Evolutionary conservation across 805 yeast species (phyloP).

Genomic region (Metschnikowia shivogae): DNA sequence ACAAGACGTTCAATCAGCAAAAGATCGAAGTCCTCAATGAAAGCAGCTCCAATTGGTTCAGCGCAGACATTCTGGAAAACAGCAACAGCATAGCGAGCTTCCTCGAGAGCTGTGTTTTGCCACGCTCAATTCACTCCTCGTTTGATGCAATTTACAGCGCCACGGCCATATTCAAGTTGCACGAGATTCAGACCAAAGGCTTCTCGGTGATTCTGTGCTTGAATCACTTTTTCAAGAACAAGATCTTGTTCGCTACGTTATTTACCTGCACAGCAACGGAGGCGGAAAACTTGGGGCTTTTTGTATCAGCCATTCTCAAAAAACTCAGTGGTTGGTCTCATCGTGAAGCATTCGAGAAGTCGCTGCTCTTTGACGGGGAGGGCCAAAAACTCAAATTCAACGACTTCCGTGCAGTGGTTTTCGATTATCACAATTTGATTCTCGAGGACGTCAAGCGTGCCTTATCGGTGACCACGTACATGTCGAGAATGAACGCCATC

Average conservation of each 20-base stretch:
- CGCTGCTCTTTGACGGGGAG: background rate
- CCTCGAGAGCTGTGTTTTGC: slow-evolving; percentile 64
- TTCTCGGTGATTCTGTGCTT: slow-evolving; percentile 38
- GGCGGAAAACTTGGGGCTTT: slow-evolving; percentile 78
- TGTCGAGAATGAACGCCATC: slow-evolving; percentile 76
- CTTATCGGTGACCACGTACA: slow-evolving; percentile 55
- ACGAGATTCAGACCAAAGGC: slow-evolving; percentile 32
- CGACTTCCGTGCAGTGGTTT: slow-evolving; percentile 39
- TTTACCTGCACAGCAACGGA: slow-evolving; percentile 71
- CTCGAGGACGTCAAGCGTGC: slow-evolving; percentile 41
- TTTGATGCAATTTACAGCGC: slow-evolving; percentile 74
- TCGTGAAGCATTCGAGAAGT: slow-evolving; percentile 23
- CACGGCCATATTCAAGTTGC: slow-evolving; percentile 52
- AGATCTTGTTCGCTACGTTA: slow-evolving; percentile 52
- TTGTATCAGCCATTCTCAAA: slow-evolving; percentile 53
- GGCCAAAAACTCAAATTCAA: slow-evolving; percentile 20
- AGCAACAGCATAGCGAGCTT: slow-evolving; percentile 27
- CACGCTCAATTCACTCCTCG: slow-evolving; percentile 74
- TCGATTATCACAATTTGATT: slow-evolving; percentile 52
- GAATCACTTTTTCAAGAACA: slow-evolving; percentile 45
- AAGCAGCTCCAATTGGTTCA: slow-evolving; percentile 40
- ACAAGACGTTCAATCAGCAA: slow-evolving; percentile 36
- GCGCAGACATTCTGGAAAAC: slow-evolving; percentile 9
- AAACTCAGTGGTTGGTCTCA: slow-evolving; percentile 44
- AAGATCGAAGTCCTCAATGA: slow-evolving; percentile 24